Percentiles rank a stretch among this genome's conserved stretches.
Evolutionary conservation across 2,329 filamentous ascomycete species (phyloP).

Genomic region (Parascedosporium putredinis): DNA sequence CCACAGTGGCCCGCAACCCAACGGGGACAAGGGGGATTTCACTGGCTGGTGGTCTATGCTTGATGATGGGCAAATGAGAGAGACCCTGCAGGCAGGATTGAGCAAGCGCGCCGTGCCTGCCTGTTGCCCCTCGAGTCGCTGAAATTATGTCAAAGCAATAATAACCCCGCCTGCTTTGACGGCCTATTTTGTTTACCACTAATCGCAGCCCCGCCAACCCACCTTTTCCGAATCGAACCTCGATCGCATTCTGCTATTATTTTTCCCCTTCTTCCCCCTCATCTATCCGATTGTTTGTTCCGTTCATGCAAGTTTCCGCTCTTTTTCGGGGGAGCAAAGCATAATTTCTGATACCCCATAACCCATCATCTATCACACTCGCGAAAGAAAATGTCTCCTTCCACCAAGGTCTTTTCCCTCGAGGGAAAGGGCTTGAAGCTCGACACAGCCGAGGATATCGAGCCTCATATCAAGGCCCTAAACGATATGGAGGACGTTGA

Average conservation of each 20-base stretch:
- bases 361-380: too few species aligned
- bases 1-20: too few species aligned
- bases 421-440: conserved; percentile 90
- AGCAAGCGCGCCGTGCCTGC: too few species aligned
- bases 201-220: conserved; percentile 4
- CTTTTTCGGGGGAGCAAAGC: too few species aligned
- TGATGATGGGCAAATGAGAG: background rate
- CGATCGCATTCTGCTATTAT: background rate
- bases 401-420: conserved; percentile 69
- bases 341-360: background rate
- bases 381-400: conserved; percentile 37
- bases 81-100: background rate
- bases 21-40: too few species aligned
- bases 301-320: background rate
- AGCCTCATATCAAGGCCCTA: conserved; percentile 70
- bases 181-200: conserved; percentile 3
- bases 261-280: background rate
- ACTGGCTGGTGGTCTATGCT: too few species aligned
- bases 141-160: too few species aligned
- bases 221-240: background rate
- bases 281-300: too few species aligned
- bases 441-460: conserved; percentile 76
- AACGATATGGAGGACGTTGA: conserved; percentile 63
- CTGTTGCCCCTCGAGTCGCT: background rate
- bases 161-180: background rate